Evolutionary conservation across 164 flowering plant genomes (phyloP), one percentile per base, ranked within the genome.

Genomic region (Houttuynia cordata): DNA sequence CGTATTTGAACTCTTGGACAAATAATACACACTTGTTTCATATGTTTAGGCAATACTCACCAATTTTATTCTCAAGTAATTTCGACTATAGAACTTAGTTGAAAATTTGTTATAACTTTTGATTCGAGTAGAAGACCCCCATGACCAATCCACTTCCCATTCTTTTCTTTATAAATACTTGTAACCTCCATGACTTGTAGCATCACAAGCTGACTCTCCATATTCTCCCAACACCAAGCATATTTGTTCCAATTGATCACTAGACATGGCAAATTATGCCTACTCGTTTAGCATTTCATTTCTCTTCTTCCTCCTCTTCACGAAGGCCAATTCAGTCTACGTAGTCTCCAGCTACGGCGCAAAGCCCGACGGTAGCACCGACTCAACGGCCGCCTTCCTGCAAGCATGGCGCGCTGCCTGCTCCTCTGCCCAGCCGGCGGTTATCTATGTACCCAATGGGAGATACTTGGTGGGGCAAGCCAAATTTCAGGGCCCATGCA

Each of bases 331-430:
- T 41, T 71, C 67, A 53, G 61, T 17, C 20, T 67, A 60, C 49
- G 64, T 67, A 41, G 61, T 74, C 14, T 13, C 59, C 24, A 62
- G 34, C 40, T 70, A 52, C 20, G 74, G 76, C 0, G 71, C 74
- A 6, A 67, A 19, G 39, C 24, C 67, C 1, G 76, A 70, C 40
- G 74, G 71, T 0, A 59, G 17, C 39, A 64, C 69, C 10, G 69
- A 67, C 37, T 54, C 70, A 5, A 67, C 68, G 15, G 51, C 9
- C 10, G 24, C 76, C 0, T 61, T 74, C 51, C 65, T 67, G 17
- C 50, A 34, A 4, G 72, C 77, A 51, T 74, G 77, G 77, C 42
- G 45, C 1, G 50, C 65, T 0, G 74, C 74, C 45, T 74, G 77
- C 59, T 62, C 58, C 25, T 68, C 77, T 3, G 14, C 18, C 9